A percentile compares a stretch with the other conserved stretches of the same genome.
Conservation (phyloP, 2,329 filamentous ascomycete genomes). For the Botrytis byssoidea region DNA sequence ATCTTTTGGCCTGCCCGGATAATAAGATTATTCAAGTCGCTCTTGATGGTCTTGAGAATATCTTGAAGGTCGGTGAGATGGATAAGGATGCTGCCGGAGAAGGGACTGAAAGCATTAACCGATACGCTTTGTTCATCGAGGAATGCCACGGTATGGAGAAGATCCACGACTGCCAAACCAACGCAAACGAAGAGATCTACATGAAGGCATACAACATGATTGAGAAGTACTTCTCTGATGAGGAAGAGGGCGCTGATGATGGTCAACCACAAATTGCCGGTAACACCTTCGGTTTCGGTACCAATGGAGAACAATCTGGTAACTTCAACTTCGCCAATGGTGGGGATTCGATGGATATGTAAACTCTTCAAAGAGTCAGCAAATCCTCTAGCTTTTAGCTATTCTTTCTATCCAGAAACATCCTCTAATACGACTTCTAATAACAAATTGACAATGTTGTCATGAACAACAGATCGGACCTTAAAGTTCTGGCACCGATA, state of each 20-base stretch:
- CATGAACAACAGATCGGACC: conserved; percentile 21
- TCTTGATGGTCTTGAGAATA: conserved; percentile 96
- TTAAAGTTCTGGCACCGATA: conserved; percentile 17
- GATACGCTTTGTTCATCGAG: conserved; percentile 96
- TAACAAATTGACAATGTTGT: conserved; percentile 32
- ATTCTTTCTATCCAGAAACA: conserved; percentile 23
- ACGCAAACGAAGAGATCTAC: conserved; percentile 99
- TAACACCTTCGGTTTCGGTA: conserved; percentile 77
- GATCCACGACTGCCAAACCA: conserved; percentile 99
- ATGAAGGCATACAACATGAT: conserved; percentile 99
- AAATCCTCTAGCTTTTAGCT: conserved; percentile 26
- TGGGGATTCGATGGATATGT: conserved; percentile 74
- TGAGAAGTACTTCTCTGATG: conserved; percentile 99
- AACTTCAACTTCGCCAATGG: conserved; percentile 93
- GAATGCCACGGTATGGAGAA: conserved; percentile 99
- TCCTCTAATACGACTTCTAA: conserved; percentile 33
- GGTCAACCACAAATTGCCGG: conserved; percentile 62
- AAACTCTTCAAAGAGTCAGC: conserved; percentile 40
- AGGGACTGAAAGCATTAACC: conserved; percentile 79
- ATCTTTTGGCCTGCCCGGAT: conserved; percentile 91
- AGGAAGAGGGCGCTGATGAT: conserved; percentile 80
- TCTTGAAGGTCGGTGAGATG: conserved; percentile 98
- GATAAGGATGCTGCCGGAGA: conserved; percentile 88
- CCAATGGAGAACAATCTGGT: conserved; percentile 69
- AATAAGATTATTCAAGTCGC: conserved; percentile 99